These are phyloP conservation scores for Triticum timopheevii DNA, from an alignment of 176 grass and related monocot genomes.

Conservation along the genomic window DNA sequence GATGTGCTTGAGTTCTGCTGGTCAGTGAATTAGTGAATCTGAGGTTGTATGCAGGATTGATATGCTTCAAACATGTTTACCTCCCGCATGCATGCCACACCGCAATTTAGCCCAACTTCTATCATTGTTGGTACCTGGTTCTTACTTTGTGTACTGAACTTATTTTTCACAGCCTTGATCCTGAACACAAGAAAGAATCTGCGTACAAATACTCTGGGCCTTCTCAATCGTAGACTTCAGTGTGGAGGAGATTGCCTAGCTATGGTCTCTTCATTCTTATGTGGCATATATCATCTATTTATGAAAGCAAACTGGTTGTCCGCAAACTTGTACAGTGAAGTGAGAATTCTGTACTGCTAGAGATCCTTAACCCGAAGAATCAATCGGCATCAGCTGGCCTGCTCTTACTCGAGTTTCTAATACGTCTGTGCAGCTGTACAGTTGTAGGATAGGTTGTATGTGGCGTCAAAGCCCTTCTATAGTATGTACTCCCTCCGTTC, in stretches of 20 bases:
- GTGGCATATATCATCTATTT: not conserved
- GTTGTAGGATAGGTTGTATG: conserved; percentile 40
- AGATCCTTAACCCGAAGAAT: not conserved
- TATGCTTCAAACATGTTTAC: too few relatives aligned
- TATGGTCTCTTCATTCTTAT: not conserved
- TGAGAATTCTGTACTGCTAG: not conserved
- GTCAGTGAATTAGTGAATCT: too few relatives aligned
- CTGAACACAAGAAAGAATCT: conserved; percentile 94
- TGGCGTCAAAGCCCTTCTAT: conserved; percentile 18
- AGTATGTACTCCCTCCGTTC: not conserved
- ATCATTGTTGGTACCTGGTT: not conserved
- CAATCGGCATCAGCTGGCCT: not conserved
- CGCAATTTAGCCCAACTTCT: not conserved
- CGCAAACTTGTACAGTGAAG: conserved; percentile 44
- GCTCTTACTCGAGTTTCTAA: conserved; percentile 15
- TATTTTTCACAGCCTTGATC: conserved; percentile 75
- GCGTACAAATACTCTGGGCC: conserved; percentile 79
- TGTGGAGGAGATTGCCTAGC: conserved; percentile 22
- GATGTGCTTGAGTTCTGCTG: too few relatives aligned
- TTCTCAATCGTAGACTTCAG: conserved; percentile 48
- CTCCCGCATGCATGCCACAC: too few relatives aligned
- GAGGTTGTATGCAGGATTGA: too few relatives aligned
- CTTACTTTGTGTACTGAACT: not conserved
- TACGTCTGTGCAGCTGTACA: conserved; percentile 40
- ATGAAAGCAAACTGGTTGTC: conserved; percentile 21